Evolutionary conservation across 768 basidiomycete genomes (phyloP), one percentile per base, ranked within the genome.

Genomic region (Cantharellus cinnabarinus): DNA sequence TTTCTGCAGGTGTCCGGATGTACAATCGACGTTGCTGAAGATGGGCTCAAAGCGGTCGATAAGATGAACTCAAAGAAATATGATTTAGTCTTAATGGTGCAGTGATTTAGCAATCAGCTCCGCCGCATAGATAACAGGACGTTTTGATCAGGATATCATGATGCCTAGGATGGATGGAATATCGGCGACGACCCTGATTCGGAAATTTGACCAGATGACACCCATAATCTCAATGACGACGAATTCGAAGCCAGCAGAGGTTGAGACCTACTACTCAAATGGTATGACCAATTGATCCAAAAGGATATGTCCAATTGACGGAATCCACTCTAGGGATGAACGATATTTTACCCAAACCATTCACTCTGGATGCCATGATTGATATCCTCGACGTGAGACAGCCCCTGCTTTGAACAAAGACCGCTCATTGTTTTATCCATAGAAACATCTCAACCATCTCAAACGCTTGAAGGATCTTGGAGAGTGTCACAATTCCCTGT

Each of bases 161-260:
- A 93, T 97, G 66, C 82, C 85, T 2, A 83, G 85, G 68, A 71
- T 87, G 65, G 82, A 89, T 62, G 89, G 89, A 38, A 81, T 89
- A 35, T 82, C 83, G 2, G 93, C 93, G 5, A 95, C 93, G 42
- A 88, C 83, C 59, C 70, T 95, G 65, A 94, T 98, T 64, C 77
- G 93, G 14, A 87, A 90, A 71, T 98, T 95, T 67, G 91, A 97
- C 71, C 80, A 82, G 59, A 83, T 82, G 73, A 95, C 93, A 44
- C 93, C 93, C 3, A 97, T 98, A 68, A 94, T 97, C 63, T 93
- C 89, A 29, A 97, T 97, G 93, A 97, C 91, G 58, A 83, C 81
- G 66, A 93, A 91, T 68, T 88, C 86, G 58, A 85, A 88, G 65
- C 89, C 90, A 37, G 83, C 85, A 70, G 86, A 94, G 69, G 83